Percentiles rank a stretch among this genome's conserved stretches.
phyloP scores from a whole-genome alignment of 805 yeast genomes.

The Tetrapisispora taiwanensis region DNA sequence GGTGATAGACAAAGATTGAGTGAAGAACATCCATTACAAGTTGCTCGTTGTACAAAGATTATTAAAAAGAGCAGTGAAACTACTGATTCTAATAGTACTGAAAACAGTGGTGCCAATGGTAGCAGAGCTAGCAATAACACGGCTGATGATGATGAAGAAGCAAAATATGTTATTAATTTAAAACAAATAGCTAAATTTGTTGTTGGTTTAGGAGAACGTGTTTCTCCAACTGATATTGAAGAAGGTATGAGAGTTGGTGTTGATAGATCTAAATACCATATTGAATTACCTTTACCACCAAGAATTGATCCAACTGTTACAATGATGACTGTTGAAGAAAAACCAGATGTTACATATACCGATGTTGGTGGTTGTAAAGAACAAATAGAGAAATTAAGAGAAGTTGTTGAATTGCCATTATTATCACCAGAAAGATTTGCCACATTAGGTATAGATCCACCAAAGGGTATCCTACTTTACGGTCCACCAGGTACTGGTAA shows the following conservation, averaged over 20 bases:
- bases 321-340: constrained; percentile 99
- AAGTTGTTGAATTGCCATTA: constrained; percentile 89
- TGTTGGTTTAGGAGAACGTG: constrained; percentile 92
- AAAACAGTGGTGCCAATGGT: constrained; percentile 14
- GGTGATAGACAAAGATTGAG: constrained; percentile 91
- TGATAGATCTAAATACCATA: constrained; percentile 92
- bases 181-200: constrained; percentile 98
- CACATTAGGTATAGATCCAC: constrained; percentile 95
- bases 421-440: constrained; percentile 95
- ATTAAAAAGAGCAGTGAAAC: constrained; percentile 49
- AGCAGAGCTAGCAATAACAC: constrained; percentile 13
- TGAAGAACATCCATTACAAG: constrained; percentile 94
- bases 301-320: constrained; percentile 96
- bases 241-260: constrained; percentile 99
- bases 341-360: constrained; percentile 96
- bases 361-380: constrained; percentile 99
- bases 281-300: constrained; percentile 95
- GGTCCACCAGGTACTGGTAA: constrained; percentile 99
- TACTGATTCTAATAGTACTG: constrained; percentile 12
- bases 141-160: constrained; percentile 55
- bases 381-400: constrained; percentile 92
- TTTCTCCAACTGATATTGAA: constrained; percentile 96
- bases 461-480: constrained; percentile 90
- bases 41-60: constrained; percentile 96
- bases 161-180: constrained; percentile 90